These are phyloP conservation scores for Neofusicoccum cordaticola DNA, from an alignment of 2,329 filamentous ascomycete genomes.

Conservation along the genomic window DNA sequence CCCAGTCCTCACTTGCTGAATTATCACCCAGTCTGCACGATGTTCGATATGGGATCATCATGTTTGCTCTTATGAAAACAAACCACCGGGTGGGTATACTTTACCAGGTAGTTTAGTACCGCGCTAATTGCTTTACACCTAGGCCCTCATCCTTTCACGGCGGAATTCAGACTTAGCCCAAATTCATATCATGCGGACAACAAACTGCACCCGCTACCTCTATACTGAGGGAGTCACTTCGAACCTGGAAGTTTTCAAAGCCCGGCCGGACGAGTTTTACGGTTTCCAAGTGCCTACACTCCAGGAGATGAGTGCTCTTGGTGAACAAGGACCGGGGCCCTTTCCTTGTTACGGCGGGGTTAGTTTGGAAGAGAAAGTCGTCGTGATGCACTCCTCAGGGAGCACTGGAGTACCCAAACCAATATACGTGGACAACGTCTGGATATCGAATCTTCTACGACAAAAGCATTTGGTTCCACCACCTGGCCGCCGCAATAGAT, in stretches of 20 bases:
- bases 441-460: constrained; percentile 20
- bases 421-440: constrained; percentile 21
- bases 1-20: neutral
- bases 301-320: neutral
- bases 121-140: too few relatives aligned
- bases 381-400: constrained; percentile 35
- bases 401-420: constrained; percentile 36
- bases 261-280: neutral
- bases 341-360: neutral
- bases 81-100: neutral
- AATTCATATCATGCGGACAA: constrained; percentile 5
- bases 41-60: neutral
- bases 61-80: constrained; percentile 7
- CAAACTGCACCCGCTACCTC: constrained; percentile 7
- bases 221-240: constrained; percentile 9
- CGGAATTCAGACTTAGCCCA: constrained; percentile 15
- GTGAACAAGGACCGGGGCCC: neutral
- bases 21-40: neutral
- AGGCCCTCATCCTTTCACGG: constrained; percentile 12
- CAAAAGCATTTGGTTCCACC: constrained; percentile 20
- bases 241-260: neutral
- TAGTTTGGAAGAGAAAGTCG: constrained; percentile 22
- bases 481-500: constrained; percentile 16
- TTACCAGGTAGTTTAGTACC: too few relatives aligned
- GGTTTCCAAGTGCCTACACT: neutral